Evolutionary conservation across 805 yeast genomes (phyloP).

Genomic region (Suhomyces sp.): DNA sequence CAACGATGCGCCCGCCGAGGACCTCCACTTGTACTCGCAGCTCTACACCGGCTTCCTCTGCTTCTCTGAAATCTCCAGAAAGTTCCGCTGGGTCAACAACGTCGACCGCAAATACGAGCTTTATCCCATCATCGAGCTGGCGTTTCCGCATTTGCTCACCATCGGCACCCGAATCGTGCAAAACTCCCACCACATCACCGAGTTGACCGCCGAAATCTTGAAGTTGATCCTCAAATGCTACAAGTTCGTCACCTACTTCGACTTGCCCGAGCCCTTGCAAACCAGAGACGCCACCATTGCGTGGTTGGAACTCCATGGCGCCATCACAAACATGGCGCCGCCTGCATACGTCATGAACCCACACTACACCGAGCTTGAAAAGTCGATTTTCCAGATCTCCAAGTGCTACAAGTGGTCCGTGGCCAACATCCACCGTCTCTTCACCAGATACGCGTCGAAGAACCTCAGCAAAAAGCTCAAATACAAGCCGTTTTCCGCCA

Average conservation of each 20-base stretch:
- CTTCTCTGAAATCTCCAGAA: conserved; percentile 64
- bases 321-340: conserved; percentile 55
- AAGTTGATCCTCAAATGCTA: conserved; percentile 70
- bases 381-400: conserved; percentile 66
- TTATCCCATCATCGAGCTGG: conserved; percentile 47
- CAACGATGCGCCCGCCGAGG: not conserved
- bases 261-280: conserved; percentile 64
- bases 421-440: conserved; percentile 70
- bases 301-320: conserved; percentile 79
- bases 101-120: conserved; percentile 29
- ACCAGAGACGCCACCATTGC: conserved; percentile 45
- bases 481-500: conserved; percentile 57
- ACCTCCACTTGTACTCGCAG: conserved; percentile 15
- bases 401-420: conserved; percentile 75
- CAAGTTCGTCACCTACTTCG: conserved; percentile 72
- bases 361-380: conserved; percentile 52
- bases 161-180: conserved; percentile 57
- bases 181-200: conserved; percentile 24
- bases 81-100: conserved; percentile 69
- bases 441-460: conserved; percentile 64
- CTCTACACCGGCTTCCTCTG: conserved; percentile 68
- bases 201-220: conserved; percentile 62
- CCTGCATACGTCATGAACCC: conserved; percentile 52
- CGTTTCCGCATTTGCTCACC: conserved; percentile 63
- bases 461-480: conserved; percentile 44